Percentiles rank a stretch among this genome's conserved stretches.
Conservation (phyloP, 2,329 filamentous ascomycete genomes). For the Hypomyces rosellus region DNA sequence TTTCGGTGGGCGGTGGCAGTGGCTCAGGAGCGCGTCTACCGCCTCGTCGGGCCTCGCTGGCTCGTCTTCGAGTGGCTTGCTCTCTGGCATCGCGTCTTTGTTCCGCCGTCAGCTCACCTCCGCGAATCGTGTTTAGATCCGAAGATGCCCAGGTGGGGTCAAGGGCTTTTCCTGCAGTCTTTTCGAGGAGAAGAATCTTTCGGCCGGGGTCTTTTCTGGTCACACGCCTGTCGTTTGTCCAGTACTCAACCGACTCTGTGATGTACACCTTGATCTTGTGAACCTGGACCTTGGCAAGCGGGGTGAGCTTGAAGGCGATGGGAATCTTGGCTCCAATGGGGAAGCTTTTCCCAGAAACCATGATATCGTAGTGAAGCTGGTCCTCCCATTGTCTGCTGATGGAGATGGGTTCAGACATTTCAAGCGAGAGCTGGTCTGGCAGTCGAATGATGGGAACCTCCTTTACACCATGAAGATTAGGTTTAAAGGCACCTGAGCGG, state of each 20-base stretch:
- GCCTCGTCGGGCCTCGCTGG: conserved; percentile 43
- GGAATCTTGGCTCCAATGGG: conserved; percentile 82
- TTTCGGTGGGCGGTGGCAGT: conserved; percentile 52
- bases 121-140: conserved; percentile 68
- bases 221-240: conserved; percentile 77
- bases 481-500: conserved; percentile 81
- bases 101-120: conserved; percentile 62
- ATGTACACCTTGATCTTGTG: conserved; percentile 89
- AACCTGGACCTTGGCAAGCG: conserved; percentile 85
- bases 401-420: conserved; percentile 88
- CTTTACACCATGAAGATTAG: conserved; percentile 74
- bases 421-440: conserved; percentile 79
- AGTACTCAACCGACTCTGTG: conserved; percentile 87
- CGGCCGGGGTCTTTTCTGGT: conserved; percentile 77
- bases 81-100: conserved; percentile 43
- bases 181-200: conserved; percentile 84
- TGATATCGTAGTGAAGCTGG: conserved; percentile 90
- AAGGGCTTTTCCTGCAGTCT: conserved; percentile 71
- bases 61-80: conserved; percentile 43
- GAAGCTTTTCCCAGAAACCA: conserved; percentile 93
- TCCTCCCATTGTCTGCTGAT: conserved; percentile 94
- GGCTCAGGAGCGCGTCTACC: conserved; percentile 31
- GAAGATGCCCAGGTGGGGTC: conserved; percentile 69
- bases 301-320: conserved; percentile 90
- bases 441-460: conserved; percentile 80